Evolutionary conservation across 2,329 filamentous ascomycete species (phyloP).

Genomic region (Mycogone perniciosa): DNA sequence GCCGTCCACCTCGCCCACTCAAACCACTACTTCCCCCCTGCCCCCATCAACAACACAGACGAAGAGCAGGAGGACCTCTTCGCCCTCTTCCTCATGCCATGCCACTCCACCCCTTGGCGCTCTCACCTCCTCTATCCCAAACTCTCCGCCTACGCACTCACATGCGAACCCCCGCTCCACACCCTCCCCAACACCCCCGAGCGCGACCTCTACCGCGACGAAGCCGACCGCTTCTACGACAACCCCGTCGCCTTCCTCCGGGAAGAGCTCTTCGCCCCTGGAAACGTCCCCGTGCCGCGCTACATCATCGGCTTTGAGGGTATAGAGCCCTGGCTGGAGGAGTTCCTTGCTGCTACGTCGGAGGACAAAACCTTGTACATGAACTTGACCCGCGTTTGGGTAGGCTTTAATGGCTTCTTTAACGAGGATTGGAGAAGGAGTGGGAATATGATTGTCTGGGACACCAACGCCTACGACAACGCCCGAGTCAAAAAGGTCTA

Average conservation of each 20-base stretch:
- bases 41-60: slow-evolving; percentile 19
- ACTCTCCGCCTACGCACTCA: slow-evolving; percentile 75
- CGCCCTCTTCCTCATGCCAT: slow-evolving; percentile 85
- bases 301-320: slow-evolving; percentile 58
- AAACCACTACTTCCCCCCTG: slow-evolving; percentile 20
- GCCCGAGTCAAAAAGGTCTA: slow-evolving; percentile 2
- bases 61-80: slow-evolving; percentile 43
- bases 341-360: slow-evolving; percentile 36
- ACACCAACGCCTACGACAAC: slow-evolving; percentile 35
- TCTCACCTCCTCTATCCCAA: slow-evolving; percentile 72
- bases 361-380: slow-evolving; percentile 37
- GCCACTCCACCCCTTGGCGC: slow-evolving; percentile 93
- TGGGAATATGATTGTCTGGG: slow-evolving; percentile 56
- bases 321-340: slow-evolving; percentile 41
- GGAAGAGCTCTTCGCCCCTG: slow-evolving; percentile 40
- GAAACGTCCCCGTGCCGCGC: slow-evolving; percentile 35
- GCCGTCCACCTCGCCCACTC: slow-evolving; percentile 18
- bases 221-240: slow-evolving; percentile 87
- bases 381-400: slow-evolving; percentile 45
- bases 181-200: slow-evolving; percentile 52
- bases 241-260: slow-evolving; percentile 50
- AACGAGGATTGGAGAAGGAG: slow-evolving; percentile 54
- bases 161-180: slow-evolving; percentile 81
- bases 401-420: slow-evolving; percentile 54
- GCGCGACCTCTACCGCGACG: slow-evolving; percentile 69